Percentiles rank a stretch among this genome's conserved stretches.
phyloP scores from a whole-genome alignment of 352 stramenopile species.

The Discostella stelligera region DNA sequence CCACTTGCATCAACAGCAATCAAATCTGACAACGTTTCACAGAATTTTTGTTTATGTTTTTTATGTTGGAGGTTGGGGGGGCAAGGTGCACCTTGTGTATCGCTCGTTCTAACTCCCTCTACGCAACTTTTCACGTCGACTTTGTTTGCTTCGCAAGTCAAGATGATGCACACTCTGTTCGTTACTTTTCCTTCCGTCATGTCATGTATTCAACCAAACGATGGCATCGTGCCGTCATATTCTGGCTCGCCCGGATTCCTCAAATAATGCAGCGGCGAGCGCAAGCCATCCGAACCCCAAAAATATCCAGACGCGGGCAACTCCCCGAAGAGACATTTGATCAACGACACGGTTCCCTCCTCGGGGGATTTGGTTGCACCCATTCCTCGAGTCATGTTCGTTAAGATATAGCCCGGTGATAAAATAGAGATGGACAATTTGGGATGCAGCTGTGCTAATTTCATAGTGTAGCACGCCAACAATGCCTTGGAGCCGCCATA shows the following conservation, averaged over 20 bases:
- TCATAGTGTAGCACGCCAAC: slow-evolving; percentile 61
- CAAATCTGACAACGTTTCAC: no score
- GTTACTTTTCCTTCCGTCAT: no score
- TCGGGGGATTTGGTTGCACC: slow-evolving; percentile 57
- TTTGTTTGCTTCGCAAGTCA: no score
- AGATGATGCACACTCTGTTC: no score
- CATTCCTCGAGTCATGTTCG: slow-evolving; percentile 57
- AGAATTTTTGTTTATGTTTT: no score
- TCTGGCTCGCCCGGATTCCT: slow-evolving; percentile 70
- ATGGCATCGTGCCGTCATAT: slow-evolving; percentile 51
- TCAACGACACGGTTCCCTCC: slow-evolving; percentile 51
- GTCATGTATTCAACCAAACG: background rate
- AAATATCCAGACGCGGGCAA: slow-evolving; percentile 56
- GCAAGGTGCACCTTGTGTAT: no score
- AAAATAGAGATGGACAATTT: slow-evolving; percentile 56
- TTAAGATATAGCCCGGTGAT: slow-evolving; percentile 73
- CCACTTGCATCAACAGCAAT: no score
- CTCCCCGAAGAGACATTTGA: slow-evolving; percentile 60
- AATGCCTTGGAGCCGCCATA: slow-evolving; percentile 72
- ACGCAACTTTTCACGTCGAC: no score
- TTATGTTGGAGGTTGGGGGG: no score
- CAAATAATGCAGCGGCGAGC: slow-evolving; percentile 60
- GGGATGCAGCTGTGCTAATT: slow-evolving; percentile 48
- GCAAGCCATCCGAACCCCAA: slow-evolving; percentile 67
- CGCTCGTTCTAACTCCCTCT: no score